phyloP scores from a whole-genome alignment of 345 rosid genomes.

The Populus pruinosa region DNA sequence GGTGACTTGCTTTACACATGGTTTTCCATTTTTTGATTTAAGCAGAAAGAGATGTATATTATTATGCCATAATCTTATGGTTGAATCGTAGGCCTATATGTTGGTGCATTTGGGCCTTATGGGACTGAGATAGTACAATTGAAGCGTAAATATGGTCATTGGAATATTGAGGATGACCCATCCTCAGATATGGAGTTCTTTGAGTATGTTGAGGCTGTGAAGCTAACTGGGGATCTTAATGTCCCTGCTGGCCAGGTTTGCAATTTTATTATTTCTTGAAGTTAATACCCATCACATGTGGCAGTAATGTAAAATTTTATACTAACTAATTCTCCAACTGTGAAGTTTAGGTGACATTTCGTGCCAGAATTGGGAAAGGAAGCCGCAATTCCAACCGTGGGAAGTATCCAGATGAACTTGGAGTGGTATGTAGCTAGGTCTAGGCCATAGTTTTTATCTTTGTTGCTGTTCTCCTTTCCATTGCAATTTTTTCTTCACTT shows the following conservation, averaged over 20 bases:
- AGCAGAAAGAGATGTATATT: background rate
- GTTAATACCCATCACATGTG: background rate
- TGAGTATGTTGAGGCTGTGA: conserved; percentile 96
- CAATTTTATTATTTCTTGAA: conserved; percentile 8
- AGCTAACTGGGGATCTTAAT: conserved; percentile 96
- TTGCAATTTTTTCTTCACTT: background rate
- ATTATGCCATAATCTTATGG: background rate
- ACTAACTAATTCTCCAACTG: conserved; percentile 17
- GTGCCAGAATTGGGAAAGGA: conserved; percentile 86
- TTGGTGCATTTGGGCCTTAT: conserved; percentile 95
- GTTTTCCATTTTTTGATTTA: conserved; percentile 6
- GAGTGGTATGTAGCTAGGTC: conserved; percentile 55
- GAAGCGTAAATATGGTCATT: conserved; percentile 81
- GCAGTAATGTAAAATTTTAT: background rate
- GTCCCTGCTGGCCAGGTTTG: conserved; percentile 95
- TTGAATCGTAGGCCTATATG: conserved; percentile 67
- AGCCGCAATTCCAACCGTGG: conserved; percentile 57
- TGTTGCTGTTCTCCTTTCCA: background rate
- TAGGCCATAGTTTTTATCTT: background rate
- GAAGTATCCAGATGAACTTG: conserved; percentile 78
- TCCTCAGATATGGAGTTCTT: conserved; percentile 70
- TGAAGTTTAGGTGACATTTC: conserved; percentile 77
- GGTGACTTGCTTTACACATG: conserved; percentile 38
- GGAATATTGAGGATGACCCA: conserved; percentile 54
- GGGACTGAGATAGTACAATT: conserved; percentile 92